Evolutionary conservation across 805 yeast genomes (phyloP).

Genomic region (Nakazawaea peltata): DNA sequence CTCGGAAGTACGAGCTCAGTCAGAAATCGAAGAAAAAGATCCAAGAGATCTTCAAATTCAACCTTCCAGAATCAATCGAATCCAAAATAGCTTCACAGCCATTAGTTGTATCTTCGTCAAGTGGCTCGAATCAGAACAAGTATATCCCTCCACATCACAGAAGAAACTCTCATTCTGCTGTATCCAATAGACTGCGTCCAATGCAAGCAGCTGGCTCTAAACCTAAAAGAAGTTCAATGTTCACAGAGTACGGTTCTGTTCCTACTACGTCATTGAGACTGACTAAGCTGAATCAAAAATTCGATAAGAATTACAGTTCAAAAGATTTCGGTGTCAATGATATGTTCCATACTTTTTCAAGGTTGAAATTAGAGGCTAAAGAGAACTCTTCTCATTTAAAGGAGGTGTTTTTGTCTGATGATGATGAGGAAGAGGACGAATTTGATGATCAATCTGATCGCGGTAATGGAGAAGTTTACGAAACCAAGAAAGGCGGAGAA

Average conservation of each 20-base stretch:
- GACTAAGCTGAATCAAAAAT: slow-evolving; percentile 4
- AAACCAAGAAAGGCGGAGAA: not conserved
- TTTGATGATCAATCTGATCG: slow-evolving; percentile 1
- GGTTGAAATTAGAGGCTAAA: not conserved
- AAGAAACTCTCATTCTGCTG: slow-evolving; percentile 19
- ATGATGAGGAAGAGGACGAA: slow-evolving; percentile 5
- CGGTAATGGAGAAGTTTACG: not conserved
- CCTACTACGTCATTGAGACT: slow-evolving; percentile 1
- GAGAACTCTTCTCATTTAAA: not conserved
- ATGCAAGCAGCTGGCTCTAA: slow-evolving; percentile 1
- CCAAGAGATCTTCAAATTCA: not conserved
- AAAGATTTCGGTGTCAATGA: slow-evolving; percentile 7
- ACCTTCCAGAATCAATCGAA: slow-evolving; percentile 12
- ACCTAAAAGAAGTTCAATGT: slow-evolving; percentile 5
- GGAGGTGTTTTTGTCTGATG: not conserved
- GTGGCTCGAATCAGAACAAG: slow-evolving; percentile 15
- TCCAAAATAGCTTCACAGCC: slow-evolving; percentile 12
- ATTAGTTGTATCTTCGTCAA: slow-evolving; percentile 10
- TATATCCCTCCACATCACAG: slow-evolving; percentile 53
- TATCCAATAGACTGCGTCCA: slow-evolving; percentile 5
- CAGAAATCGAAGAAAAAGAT: not conserved
- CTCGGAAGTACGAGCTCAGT: slow-evolving; percentile 1
- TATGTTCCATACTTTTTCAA: slow-evolving; percentile 10
- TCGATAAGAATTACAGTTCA: slow-evolving; percentile 2
- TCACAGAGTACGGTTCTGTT: not conserved